Evolutionary conservation across 352 stramenopile genomes (phyloP).

Genomic region (Phytophthora lateralis): DNA sequence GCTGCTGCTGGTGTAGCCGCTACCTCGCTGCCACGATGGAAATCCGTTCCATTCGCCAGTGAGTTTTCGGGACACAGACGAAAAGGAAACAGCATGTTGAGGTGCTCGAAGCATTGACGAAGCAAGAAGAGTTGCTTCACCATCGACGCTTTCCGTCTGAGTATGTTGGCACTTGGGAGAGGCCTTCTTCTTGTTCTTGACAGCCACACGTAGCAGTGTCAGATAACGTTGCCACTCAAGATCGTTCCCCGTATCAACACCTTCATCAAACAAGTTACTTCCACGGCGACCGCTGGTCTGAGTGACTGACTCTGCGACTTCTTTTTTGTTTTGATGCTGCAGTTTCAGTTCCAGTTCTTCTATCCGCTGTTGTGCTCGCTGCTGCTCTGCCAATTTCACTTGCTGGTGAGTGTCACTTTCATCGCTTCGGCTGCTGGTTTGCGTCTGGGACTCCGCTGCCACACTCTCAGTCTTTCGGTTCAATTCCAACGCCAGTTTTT

Average conservation of each 20-base stretch:
- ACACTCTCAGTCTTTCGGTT: not conserved
- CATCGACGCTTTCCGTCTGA: slow-evolving; percentile 19
- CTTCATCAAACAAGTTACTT: slow-evolving; percentile 13
- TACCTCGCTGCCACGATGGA: slow-evolving; percentile 18
- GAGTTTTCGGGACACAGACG: slow-evolving; percentile 3
- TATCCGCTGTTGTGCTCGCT: slow-evolving; percentile 11
- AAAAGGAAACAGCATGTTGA: slow-evolving; percentile 8
- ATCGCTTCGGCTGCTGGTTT: slow-evolving; percentile 17
- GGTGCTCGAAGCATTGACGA: slow-evolving; percentile 18
- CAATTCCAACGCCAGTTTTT: slow-evolving; percentile 18
- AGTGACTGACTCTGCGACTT: slow-evolving; percentile 17
- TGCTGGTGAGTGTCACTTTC: slow-evolving; percentile 1
- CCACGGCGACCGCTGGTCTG: slow-evolving; percentile 16
- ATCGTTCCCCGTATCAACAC: slow-evolving; percentile 17
- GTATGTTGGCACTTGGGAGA: slow-evolving; percentile 21
- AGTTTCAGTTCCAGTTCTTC: slow-evolving; percentile 24
- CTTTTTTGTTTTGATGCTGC: slow-evolving; percentile 12
- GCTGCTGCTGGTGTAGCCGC: slow-evolving; percentile 4
- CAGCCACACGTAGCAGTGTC: slow-evolving; percentile 39
- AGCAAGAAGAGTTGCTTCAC: slow-evolving; percentile 5
- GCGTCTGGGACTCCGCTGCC: slow-evolving; percentile 19
- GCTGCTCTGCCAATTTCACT: slow-evolving; percentile 3
- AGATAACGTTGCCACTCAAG: slow-evolving; percentile 47
- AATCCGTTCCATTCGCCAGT: slow-evolving; percentile 19
- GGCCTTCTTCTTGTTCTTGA: slow-evolving; percentile 40